Conservation (phyloP, 2,329 filamentous ascomycete genomes). For the Elsinoe perseae region DNA sequence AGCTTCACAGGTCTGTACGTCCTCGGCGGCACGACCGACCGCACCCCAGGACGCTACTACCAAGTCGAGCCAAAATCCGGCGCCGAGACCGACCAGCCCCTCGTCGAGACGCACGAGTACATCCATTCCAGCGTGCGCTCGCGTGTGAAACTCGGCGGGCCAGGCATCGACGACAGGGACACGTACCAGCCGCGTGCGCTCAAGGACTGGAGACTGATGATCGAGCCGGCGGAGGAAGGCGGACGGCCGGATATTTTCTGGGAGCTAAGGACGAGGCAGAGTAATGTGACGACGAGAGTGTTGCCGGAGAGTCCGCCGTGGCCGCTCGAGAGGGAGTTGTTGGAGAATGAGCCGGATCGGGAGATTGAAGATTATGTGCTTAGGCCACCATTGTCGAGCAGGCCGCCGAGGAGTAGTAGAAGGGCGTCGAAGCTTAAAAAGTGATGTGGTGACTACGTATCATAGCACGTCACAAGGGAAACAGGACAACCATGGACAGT, state of each 20-base stretch:
- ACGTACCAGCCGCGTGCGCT: slow-evolving; percentile 39
- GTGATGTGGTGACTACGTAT: not conserved
- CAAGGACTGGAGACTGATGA: slow-evolving; percentile 40
- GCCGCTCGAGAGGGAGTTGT: slow-evolving; percentile 37
- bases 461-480: too few species aligned
- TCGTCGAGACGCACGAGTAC: slow-evolving; percentile 45
- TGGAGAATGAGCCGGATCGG: slow-evolving; percentile 30
- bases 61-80: slow-evolving; percentile 39
- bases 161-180: slow-evolving; percentile 39
- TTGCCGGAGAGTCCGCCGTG: slow-evolving; percentile 41
- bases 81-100: slow-evolving; percentile 35
- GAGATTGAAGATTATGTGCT: slow-evolving; percentile 36
- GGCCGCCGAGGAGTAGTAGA: slow-evolving; percentile 4
- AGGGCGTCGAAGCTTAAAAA: slow-evolving; percentile 1
- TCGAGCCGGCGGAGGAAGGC: slow-evolving; percentile 35
- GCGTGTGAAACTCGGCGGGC: slow-evolving; percentile 39
- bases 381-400: slow-evolving; percentile 18
- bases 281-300: slow-evolving; percentile 32
- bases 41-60: slow-evolving; percentile 43
- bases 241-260: slow-evolving; percentile 37
- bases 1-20: slow-evolving; percentile 41
- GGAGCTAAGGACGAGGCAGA: slow-evolving; percentile 32
- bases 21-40: slow-evolving; percentile 37
- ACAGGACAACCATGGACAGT: too few species aligned
- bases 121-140: slow-evolving; percentile 44